Base-by-base conservation (phyloP, 495 filamentous ascomycete species). In the Arthonia radiata region DNA sequence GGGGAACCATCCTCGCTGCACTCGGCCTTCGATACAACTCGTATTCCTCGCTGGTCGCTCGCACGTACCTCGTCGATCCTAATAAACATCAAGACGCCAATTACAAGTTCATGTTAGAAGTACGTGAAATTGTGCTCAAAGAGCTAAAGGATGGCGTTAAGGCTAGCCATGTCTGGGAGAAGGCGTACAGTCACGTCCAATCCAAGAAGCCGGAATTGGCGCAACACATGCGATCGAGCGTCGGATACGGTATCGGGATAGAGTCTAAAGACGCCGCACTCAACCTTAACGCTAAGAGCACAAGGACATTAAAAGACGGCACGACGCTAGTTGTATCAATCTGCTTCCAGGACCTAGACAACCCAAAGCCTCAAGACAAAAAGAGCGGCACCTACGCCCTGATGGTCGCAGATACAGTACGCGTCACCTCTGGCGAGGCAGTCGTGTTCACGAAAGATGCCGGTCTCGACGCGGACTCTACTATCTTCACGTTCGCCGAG, bases 61-160 rank as follows among this genome's bases (percentile, higher is more conserved):
- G 86, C 35, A 94, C 86, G 21, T 99, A 86, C 46, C 55, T 99
- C 35, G 89, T 99, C 17, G 86, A 93, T 43, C 86, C 86, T 17
- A 94, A 79, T 49, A 91, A 90, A 42, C 64, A 71, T 1, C 83
- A 93, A 42, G 89, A 93, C 49, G 69, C 59, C 42, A 83, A 80
- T 43, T 99, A 99, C 56, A 82, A 79, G 35, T 58, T 92, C n/a
- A 54, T 99, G n/a, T 53, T 81, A 11, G 63, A 58, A 18, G 59
- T 94, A 13, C 82, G 92, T 41, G 80, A 81, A 35, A 46, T 68
- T 4, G 63, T 92, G n/a, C 56, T 94, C 33, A 82, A 79, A 36
- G 75, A 83, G 38, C 67, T 93, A 26, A 67, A 77, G 14, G 83
- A 94, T 40, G 89, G 89, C 17, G 76, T 70, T 5, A 54, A 64